phyloP scores from a whole-genome alignment of 345 rosid species.

The Eucalyptus globulus region DNA sequence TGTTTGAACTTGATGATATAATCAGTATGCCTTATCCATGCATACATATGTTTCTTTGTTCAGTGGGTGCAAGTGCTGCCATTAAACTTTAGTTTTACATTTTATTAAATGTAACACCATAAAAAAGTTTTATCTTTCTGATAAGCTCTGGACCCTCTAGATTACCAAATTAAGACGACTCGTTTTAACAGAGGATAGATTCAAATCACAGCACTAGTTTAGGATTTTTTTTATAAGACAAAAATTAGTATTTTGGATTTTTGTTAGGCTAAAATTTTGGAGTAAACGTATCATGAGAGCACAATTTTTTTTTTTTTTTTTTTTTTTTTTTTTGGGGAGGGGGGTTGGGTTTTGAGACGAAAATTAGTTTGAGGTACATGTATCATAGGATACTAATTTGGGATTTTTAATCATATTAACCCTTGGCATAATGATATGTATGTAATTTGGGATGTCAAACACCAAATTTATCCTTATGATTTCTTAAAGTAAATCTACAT shows the following conservation, averaged over 20 bases:
- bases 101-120: neutral
- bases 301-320: too few species aligned
- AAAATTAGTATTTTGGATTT: too few species aligned
- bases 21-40: neutral
- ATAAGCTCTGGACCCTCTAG: neutral
- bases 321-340: accelerated
- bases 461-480: neutral
- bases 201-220: neutral
- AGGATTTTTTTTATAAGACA: neutral
- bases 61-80: neutral
- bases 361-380: too few species aligned
- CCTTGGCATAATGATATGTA: too few species aligned
- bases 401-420: too few species aligned
- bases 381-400: too few species aligned
- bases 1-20: neutral
- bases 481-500: neutral
- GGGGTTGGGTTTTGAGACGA: too few species aligned
- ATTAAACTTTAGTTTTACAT: neutral
- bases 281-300: too few species aligned
- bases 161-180: neutral
- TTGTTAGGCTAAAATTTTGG: too few species aligned
- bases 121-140: neutral
- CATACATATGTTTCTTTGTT: neutral
- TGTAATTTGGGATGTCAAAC: too few species aligned
- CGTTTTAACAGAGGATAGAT: neutral